These are phyloP conservation scores for Elymus sibiricus DNA, from an alignment of 176 grass and related monocot species.

Conservation along the genomic window DNA sequence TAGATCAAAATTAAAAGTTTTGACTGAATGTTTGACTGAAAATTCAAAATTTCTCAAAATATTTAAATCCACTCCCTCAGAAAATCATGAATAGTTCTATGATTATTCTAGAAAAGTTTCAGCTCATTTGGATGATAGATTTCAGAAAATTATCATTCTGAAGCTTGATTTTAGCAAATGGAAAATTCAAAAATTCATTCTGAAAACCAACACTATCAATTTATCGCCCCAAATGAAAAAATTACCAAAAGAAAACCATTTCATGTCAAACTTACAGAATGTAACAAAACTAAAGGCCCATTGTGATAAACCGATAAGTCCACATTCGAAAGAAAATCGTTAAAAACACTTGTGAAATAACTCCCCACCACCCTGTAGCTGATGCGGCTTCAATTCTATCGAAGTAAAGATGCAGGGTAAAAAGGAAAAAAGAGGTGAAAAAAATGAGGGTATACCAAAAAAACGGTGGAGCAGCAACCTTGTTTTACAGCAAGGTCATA, in stretches of 20 bases:
- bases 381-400: neutral
- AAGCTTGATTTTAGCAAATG: no score
- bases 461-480: constrained; percentile 37
- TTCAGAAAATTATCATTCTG: no score
- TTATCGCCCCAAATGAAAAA: neutral
- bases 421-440: neutral
- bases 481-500: constrained; percentile 79
- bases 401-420: neutral
- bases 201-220: no score
- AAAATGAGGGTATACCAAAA: neutral
- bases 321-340: neutral
- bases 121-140: no score
- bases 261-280: neutral
- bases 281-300: neutral
- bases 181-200: no score
- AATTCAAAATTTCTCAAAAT: no score
- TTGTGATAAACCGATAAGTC: neutral
- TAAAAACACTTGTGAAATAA: neutral
- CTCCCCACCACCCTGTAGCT: neutral
- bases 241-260: neutral
- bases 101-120: no score
- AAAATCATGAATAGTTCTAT: no score
- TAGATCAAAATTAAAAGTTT: no score
- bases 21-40: no score
- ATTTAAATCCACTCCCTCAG: no score